These are phyloP conservation scores for Starmerella bombicola DNA, from an alignment of 805 yeast species.

Conservation along the genomic window DNA sequence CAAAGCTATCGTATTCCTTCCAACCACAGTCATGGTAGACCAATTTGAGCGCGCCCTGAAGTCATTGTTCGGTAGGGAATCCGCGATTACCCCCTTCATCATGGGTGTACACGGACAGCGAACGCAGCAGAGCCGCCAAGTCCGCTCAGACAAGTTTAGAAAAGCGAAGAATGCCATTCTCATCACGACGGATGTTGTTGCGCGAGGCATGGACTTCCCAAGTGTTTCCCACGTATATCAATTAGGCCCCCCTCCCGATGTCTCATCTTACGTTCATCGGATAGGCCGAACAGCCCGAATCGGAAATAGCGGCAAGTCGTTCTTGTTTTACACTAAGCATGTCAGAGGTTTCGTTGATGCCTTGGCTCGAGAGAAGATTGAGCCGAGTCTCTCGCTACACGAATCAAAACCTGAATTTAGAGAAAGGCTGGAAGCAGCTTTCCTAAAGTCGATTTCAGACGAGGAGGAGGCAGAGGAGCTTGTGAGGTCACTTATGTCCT, in stretches of 20 bases:
- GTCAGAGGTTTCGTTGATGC: slow-evolving; percentile 45
- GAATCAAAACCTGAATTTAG: slow-evolving; percentile 18
- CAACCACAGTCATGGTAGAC: slow-evolving; percentile 60
- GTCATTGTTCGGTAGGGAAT: slow-evolving; percentile 14
- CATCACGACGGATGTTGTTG: slow-evolving; percentile 84
- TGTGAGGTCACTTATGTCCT: slow-evolving; percentile 22
- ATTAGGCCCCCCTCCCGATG: slow-evolving; percentile 59
- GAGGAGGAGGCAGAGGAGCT: slow-evolving; percentile 22
- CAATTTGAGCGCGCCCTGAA: slow-evolving; percentile 38
- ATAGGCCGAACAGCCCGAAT: slow-evolving; percentile 96
- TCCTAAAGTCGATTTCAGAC: slow-evolving; percentile 12
- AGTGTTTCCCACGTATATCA: slow-evolving; percentile 77
- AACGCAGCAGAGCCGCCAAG: slow-evolving; percentile 55
- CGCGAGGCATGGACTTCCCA: slow-evolving; percentile 94
- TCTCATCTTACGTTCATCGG: slow-evolving; percentile 79
- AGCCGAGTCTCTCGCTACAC: slow-evolving; percentile 28
- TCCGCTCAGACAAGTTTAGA: slow-evolving; percentile 44
- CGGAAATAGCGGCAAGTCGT: slow-evolving; percentile 64
- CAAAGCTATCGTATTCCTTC: slow-evolving; percentile 74
- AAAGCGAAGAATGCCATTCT: slow-evolving; percentile 41
- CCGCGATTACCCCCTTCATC: slow-evolving; percentile 8
- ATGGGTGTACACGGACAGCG: slow-evolving; percentile 55
- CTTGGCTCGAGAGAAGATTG: slow-evolving; percentile 37
- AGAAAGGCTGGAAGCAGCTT: slow-evolving; percentile 11
- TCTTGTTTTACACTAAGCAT: slow-evolving; percentile 42